These are phyloP conservation scores for Beta vulgaris DNA, from an alignment of 148 eudicot species.

Conservation along the genomic window DNA sequence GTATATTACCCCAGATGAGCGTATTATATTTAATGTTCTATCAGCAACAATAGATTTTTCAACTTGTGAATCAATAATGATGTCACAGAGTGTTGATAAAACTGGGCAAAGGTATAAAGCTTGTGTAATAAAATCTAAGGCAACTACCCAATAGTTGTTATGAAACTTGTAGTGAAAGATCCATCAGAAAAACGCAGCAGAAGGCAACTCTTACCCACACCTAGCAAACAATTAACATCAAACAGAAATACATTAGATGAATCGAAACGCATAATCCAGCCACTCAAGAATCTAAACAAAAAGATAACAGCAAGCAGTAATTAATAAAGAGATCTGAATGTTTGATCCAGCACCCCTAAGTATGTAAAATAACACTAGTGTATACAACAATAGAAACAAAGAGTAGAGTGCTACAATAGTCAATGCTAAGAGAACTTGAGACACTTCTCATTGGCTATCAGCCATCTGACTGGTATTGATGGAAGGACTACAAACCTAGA, in stretches of 20 bases:
- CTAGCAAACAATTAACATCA: conserved; percentile 17
- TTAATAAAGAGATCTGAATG: too few relatives aligned
- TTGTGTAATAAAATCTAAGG: neutral
- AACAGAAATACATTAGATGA: neutral
- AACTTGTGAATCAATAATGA: too few relatives aligned
- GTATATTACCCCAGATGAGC: too few relatives aligned
- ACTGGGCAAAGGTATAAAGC: too few relatives aligned
- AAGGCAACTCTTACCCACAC: conserved; percentile 55
- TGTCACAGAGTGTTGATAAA: too few relatives aligned
- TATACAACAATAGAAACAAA: neutral
- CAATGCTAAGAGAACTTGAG: neutral
- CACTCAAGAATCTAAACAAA: too few relatives aligned
- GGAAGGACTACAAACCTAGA: neutral
- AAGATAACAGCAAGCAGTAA: too few relatives aligned
- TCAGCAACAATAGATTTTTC: too few relatives aligned
- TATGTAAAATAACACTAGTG: neutral
- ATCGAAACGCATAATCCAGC: too few relatives aligned
- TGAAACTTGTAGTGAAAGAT: conserved; percentile 50
- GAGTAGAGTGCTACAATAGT: neutral
- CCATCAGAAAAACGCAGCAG: conserved; percentile 48
- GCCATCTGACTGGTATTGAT: neutral
- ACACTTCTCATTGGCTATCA: neutral
- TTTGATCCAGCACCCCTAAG: neutral
- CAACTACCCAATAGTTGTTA: conserved; percentile 71
- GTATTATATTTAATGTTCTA: too few relatives aligned